Evolutionary conservation across 2,329 filamentous ascomycete genomes (phyloP).

Genomic region (Hymenoscyphus albidus): DNA sequence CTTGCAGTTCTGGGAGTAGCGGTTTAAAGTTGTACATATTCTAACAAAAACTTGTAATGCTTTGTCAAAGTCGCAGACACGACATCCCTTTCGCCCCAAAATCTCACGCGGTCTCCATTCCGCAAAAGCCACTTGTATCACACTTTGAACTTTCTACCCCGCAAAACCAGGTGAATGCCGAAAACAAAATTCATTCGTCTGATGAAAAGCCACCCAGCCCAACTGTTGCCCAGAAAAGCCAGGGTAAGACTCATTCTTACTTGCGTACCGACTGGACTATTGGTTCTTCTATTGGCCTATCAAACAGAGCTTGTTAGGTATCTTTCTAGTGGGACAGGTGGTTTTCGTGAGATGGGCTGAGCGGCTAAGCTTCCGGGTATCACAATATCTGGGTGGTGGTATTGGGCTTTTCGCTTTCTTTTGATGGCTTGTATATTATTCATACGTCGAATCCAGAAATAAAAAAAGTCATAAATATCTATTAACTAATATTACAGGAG

Average conservation of each 20-base stretch:
- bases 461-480: neutral
- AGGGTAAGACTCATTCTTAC: neutral
- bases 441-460: neutral
- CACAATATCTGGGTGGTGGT: neutral
- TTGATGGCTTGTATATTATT: neutral
- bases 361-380: slow-evolving; percentile 1
- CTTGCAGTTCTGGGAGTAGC: neutral
- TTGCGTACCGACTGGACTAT: neutral
- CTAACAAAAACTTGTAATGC: neutral
- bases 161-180: neutral
- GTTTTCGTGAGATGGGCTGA: neutral
- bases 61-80: neutral
- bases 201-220: neutral
- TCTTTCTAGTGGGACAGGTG: neutral
- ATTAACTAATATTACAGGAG: no score
- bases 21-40: neutral
- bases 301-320: neutral
- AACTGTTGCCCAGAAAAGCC: neutral
- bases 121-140: neutral
- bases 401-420: neutral
- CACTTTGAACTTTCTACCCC: neutral
- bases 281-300: neutral
- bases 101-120: neutral
- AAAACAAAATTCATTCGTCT: neutral
- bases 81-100: neutral